These are phyloP conservation scores for Solanum arcanum DNA, from an alignment of 257 asterid species.

Conservation along the genomic window DNA sequence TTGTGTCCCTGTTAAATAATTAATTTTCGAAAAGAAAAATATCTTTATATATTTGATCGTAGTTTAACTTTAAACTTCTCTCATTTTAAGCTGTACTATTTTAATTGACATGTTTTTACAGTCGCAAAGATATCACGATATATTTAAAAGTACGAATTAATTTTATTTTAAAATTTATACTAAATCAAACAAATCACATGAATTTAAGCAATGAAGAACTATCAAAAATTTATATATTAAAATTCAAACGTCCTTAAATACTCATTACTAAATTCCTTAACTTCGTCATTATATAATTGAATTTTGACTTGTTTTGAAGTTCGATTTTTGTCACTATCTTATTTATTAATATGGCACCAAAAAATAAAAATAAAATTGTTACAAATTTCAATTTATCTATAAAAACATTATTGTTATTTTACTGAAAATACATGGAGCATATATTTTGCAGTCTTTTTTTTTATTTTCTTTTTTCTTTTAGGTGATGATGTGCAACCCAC, in stretches of 20 bases:
- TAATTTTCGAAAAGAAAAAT: background rate
- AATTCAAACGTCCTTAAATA: too few species aligned
- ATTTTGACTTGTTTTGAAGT: background rate
- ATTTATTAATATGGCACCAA: background rate
- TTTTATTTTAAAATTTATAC: background rate
- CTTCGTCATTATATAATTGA: background rate
- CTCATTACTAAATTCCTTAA: background rate
- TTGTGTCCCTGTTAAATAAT: fast-evolving
- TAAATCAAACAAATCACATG: background rate
- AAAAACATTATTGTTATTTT: background rate
- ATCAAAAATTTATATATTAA: background rate
- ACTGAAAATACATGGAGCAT: background rate
- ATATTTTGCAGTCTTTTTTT: background rate
- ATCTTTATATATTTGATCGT: background rate
- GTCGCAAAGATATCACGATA: background rate
- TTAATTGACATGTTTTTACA: background rate
- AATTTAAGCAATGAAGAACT: background rate
- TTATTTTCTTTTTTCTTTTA: background rate
- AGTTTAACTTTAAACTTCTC: background rate
- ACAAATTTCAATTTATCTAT: background rate
- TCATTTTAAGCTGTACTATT: too few species aligned
- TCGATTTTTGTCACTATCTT: background rate
- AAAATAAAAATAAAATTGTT: background rate
- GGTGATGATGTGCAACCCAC: background rate
- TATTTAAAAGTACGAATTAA: background rate